phyloP scores from a whole-genome alignment of 768 basidiomycete species.

The Leccinum incarnatum region DNA sequence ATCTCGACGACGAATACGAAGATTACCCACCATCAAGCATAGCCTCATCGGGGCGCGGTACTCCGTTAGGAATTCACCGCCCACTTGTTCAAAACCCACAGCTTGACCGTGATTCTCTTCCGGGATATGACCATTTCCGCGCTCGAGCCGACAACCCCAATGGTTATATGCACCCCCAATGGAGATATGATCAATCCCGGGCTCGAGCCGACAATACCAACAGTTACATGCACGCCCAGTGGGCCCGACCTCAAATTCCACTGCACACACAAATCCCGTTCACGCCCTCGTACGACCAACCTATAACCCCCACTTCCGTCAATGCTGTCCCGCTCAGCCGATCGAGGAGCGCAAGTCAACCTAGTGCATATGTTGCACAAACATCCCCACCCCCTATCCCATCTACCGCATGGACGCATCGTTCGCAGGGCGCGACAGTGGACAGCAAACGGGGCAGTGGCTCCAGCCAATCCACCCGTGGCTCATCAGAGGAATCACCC shows the following conservation, averaged over 20 bases:
- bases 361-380: conserved; percentile 63
- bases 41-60: conserved; percentile 66
- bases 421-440: conserved; percentile 38
- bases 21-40: conserved; percentile 58
- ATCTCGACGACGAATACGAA: conserved; percentile 73
- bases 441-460: conserved; percentile 77
- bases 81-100: conserved; percentile 58
- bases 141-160: conserved; percentile 69
- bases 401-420: conserved; percentile 47
- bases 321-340: conserved; percentile 41
- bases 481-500: conserved; percentile 82
- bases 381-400: conserved; percentile 52
- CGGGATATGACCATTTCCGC: conserved; percentile 53
- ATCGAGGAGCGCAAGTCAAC: conserved; percentile 79
- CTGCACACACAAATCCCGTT: conserved; percentile 64
- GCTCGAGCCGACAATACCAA: conserved; percentile 71
- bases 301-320: conserved; percentile 36
- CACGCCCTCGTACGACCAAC: conserved; percentile 49
- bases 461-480: conserved; percentile 74
- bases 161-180: conserved; percentile 60
- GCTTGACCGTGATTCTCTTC: conserved; percentile 49
- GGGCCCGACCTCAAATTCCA: conserved; percentile 48
- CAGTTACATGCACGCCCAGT: conserved; percentile 64
- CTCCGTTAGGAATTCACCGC: conserved; percentile 62
- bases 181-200: conserved; percentile 63